A percentile compares a stretch with the other conserved stretches of the same genome.
phyloP scores from a whole-genome alignment of 2,329 filamentous ascomycete species.

The Exophiala oligosperma region DNA sequence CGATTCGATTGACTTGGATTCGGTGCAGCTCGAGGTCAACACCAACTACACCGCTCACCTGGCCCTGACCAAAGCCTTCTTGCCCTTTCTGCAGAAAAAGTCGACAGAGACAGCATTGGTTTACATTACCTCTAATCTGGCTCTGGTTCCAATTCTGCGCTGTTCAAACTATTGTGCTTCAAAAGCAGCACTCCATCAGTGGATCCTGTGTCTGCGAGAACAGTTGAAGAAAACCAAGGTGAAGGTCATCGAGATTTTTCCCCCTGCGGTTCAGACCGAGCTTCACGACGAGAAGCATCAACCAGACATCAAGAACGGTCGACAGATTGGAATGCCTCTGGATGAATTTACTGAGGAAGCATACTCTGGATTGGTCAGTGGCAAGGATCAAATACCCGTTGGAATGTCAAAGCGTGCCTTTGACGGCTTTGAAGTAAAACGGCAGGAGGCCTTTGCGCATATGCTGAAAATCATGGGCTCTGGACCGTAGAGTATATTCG shows the following conservation, averaged over 20 bases:
- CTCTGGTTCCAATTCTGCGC: conserved; percentile 49
- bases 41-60: conserved; percentile 54
- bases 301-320: conserved; percentile 52
- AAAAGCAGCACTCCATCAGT: conserved; percentile 58
- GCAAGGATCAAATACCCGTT: conserved; percentile 55
- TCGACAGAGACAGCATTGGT: conserved; percentile 43
- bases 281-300: conserved; percentile 57
- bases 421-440: conserved; percentile 48
- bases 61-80: conserved; percentile 51
- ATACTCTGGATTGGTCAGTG: conserved; percentile 46
- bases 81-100: conserved; percentile 51
- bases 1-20: conserved; percentile 45
- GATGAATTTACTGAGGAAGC: conserved; percentile 53
- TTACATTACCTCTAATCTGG: conserved; percentile 54
- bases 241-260: conserved; percentile 57
- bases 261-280: conserved; percentile 59
- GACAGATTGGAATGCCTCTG: conserved; percentile 55
- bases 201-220: conserved; percentile 52
- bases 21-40: conserved; percentile 46
- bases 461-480: conserved; percentile 11
- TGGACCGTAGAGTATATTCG: background rate
- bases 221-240: conserved; percentile 52
- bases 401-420: conserved; percentile 45
- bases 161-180: conserved; percentile 56
- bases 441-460: conserved; percentile 40